Evolutionary conservation across 2,329 filamentous ascomycete species (phyloP).

Genomic region (Phyllosticta citribraziliensis): DNA sequence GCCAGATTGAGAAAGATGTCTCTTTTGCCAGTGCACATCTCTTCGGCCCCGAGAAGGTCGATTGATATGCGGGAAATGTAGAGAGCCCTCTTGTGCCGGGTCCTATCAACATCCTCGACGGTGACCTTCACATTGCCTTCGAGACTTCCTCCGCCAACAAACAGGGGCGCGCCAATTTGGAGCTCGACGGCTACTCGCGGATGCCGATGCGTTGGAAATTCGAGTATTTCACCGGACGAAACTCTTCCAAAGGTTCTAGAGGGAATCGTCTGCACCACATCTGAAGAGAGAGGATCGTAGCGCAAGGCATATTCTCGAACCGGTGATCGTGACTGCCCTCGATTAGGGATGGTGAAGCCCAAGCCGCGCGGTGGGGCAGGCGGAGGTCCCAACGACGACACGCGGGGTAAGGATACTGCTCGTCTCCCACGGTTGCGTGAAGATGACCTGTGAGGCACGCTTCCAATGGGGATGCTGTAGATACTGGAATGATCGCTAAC

Average conservation of each 20-base stretch:
- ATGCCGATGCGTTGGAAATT: slow-evolving; percentile 40
- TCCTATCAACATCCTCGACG: slow-evolving; percentile 37
- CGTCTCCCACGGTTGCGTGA: slow-evolving; percentile 25
- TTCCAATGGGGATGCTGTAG: slow-evolving; percentile 36
- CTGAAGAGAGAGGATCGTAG: slow-evolving; percentile 34
- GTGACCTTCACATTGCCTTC: slow-evolving; percentile 41
- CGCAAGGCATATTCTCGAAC: slow-evolving; percentile 34
- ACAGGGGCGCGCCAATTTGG: slow-evolving; percentile 41
- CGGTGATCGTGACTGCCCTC: slow-evolving; percentile 39
- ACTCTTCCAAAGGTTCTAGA: slow-evolving; percentile 41
- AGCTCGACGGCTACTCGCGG: slow-evolving; percentile 40
- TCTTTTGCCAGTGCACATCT: slow-evolving; percentile 36
- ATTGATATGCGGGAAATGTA: slow-evolving; percentile 41
- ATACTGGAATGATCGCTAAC: slow-evolving; percentile 33
- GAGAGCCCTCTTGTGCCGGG: slow-evolving; percentile 34
- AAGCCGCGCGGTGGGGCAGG: slow-evolving; percentile 18
- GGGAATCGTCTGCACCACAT: slow-evolving; percentile 33
- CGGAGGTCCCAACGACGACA: slow-evolving; percentile 12
- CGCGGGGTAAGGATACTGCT: slow-evolving; percentile 15
- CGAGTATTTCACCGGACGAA: slow-evolving; percentile 39
- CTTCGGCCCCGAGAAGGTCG: slow-evolving; percentile 44
- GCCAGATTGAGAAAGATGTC: slow-evolving; percentile 43
- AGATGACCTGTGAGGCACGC: slow-evolving; percentile 37
- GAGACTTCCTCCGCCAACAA: slow-evolving; percentile 46
- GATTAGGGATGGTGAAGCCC: slow-evolving; percentile 32